Evolutionary conservation across 192 early-diverging fungal genomes (phyloP), one percentile per base, ranked within the genome.

Genomic region (Podila epigama): DNA sequence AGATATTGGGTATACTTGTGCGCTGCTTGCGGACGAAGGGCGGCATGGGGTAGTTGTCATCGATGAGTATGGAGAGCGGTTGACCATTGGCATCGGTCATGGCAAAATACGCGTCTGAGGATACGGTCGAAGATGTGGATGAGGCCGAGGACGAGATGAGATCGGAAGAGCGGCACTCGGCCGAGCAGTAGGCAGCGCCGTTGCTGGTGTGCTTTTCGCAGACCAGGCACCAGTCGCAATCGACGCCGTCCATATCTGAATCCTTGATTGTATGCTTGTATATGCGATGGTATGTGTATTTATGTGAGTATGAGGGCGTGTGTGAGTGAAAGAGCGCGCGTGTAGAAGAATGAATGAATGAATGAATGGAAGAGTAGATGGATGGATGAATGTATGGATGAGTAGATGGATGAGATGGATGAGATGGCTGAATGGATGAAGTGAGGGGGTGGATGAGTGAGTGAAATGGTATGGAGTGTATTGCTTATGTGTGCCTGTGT

Each of bases 141-240:
- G 71, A 68, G 20, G 73, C 65, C 7, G 73, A 77, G 16, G 73
- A 77, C 5, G 73, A 68, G 60, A 77, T 77, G 54, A 77, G 73
- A 42, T 77, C 73, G 48, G 73, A 42, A 18, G 65, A 64, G 16
- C 66, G 73, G 28, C 73, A 77, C 39, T 77, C 73, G 41, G 58
- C 42, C 16, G 73, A 77, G 56, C 73, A 77, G 40, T 77, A 77
- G 48, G 73, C 55, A 1, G 66, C 73, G 7, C 66, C 73, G 29
- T 62, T 77, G 35, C 41, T 56, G 25, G 73, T 77, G 42, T 67
- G 65, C 25, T 77, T 77, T 25, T 77, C 73, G 48, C 73, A 77
- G 29, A 77, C 73, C 66, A 77, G 66, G 66, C 73, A 77, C 73
- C 73, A 77, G 66, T 77, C 73, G 73, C 73, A 77, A 61, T 77